A percentile compares a stretch with the other conserved stretches of the same genome.
Evolutionary conservation across 768 basidiomycete species (phyloP).

Genomic region (Brasilioporus rufonigricans): DNA sequence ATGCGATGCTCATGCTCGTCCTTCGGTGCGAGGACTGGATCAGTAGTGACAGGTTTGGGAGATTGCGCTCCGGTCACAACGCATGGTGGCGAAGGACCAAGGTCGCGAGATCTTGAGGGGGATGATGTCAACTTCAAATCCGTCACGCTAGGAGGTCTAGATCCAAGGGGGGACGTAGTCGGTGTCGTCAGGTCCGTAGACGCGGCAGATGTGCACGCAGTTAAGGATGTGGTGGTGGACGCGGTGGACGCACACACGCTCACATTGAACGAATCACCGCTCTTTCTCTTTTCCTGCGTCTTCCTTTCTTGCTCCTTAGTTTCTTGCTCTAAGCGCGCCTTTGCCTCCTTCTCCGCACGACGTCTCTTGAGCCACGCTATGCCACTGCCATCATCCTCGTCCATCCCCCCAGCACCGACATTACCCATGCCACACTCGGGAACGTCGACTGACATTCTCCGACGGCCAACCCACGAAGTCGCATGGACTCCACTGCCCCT

Average conservation of each 20-base stretch:
- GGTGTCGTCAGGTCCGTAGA: conserved; percentile 20
- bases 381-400: conserved; percentile 81
- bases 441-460: conserved; percentile 15
- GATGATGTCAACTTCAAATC: conserved; percentile 15
- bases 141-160: conserved; percentile 19
- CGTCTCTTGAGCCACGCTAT: conserved; percentile 79
- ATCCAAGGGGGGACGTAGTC: conserved; percentile 17
- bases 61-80: neutral
- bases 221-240: conserved; percentile 24
- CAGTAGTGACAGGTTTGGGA: neutral
- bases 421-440: conserved; percentile 31
- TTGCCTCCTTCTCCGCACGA: conserved; percentile 55
- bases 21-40: neutral
- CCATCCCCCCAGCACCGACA: conserved; percentile 28
- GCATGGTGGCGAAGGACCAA: neutral
- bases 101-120: neutral
- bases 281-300: conserved; percentile 23
- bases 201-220: conserved; percentile 19
- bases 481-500: conserved; percentile 12
- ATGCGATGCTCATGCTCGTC: conserved; percentile 23
- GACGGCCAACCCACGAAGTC: conserved; percentile 10
- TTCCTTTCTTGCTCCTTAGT: too few relatives aligned
- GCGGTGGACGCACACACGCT: conserved; percentile 22
- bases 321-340: conserved; percentile 22
- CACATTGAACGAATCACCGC: conserved; percentile 22